A percentile compares a stretch with the other conserved stretches of the same genome.
These are phyloP conservation scores for Halophytophthora polymorphica DNA, from an alignment of 352 stramenopile genomes.

Conservation along the genomic window DNA sequence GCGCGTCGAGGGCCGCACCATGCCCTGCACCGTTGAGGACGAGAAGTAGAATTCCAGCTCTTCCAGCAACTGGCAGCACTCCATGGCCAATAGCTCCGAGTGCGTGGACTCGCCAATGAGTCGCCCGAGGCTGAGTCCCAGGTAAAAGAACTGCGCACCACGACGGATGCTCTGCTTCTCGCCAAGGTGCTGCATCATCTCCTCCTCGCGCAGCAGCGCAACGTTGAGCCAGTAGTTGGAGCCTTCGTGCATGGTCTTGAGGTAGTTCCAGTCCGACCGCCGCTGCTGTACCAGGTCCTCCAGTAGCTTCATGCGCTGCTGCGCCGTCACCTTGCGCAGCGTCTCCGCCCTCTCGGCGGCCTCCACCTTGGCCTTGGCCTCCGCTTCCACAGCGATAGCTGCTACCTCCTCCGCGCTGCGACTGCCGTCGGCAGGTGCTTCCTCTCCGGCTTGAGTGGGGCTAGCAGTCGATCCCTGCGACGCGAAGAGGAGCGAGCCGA, in stretches of 20 bases:
- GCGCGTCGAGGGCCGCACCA: conserved; percentile 33
- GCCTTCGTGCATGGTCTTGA: conserved; percentile 78
- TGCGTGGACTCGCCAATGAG: conserved; percentile 56
- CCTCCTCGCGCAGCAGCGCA: conserved; percentile 58
- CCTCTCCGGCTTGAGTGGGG: conserved; percentile 11
- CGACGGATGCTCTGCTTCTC: conserved; percentile 56
- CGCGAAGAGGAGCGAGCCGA: conserved; percentile 42
- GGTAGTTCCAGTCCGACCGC: conserved; percentile 74
- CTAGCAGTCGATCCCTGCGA: conserved; percentile 20
- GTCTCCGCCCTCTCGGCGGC: conserved; percentile 23
- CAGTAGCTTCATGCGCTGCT: conserved; percentile 71
- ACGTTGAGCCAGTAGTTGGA: conserved; percentile 84
- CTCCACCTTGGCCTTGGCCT: conserved; percentile 4
- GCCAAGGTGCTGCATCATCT: conserved; percentile 60
- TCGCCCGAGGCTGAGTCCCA: conserved; percentile 64
- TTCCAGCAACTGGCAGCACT: conserved; percentile 79
- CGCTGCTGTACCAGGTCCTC: conserved; percentile 73
- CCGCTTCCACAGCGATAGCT: conserved; percentile 10
- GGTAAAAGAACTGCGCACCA: conserved; percentile 78
- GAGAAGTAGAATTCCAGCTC: conserved; percentile 86
- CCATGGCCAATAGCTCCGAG: conserved; percentile 57
- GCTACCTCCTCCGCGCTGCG: conserved; percentile 14
- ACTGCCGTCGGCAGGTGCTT: conserved; percentile 6
- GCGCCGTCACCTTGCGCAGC: conserved; percentile 46
- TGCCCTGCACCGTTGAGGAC: conserved; percentile 69